Evolutionary conservation across 108 stramenopile species (phyloP).

Genomic region (Conticribra weissflogii): DNA sequence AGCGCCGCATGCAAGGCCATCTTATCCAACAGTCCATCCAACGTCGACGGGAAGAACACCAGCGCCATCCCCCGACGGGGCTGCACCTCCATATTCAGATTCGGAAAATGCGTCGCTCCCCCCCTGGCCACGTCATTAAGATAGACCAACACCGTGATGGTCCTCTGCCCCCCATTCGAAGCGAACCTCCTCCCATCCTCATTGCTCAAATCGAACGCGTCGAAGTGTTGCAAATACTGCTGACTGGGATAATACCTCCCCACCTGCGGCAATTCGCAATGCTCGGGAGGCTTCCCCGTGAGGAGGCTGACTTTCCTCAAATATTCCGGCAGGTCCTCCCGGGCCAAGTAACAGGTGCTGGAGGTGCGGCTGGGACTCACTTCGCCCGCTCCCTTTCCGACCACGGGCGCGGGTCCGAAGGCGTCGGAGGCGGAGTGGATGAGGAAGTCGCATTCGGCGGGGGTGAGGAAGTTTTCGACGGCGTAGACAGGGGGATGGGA

Average conservation of each 20-base stretch:
- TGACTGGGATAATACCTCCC: slow-evolving; percentile 85
- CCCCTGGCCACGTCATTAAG: slow-evolving; percentile 91
- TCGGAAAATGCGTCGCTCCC: slow-evolving; percentile 90
- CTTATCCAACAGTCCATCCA: slow-evolving; percentile 90
- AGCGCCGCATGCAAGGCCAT: slow-evolving; percentile 90
- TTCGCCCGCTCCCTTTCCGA: slow-evolving; percentile 79
- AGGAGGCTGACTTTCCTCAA: slow-evolving; percentile 75
- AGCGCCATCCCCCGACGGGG: slow-evolving; percentile 88
- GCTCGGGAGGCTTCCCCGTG: slow-evolving; percentile 84
- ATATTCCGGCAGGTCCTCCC: slow-evolving; percentile 84
- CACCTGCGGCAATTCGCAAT: slow-evolving; percentile 93
- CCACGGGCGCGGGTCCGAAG: slow-evolving; percentile 85
- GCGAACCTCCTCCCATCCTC: slow-evolving; percentile 86
- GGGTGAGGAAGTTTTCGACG: slow-evolving; percentile 80
- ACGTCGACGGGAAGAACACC: slow-evolving; percentile 95
- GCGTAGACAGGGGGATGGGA: slow-evolving; percentile 75
- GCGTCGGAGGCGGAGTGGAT: slow-evolving; percentile 68
- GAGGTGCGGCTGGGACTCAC: slow-evolving; percentile 80
- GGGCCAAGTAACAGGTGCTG: slow-evolving; percentile 82
- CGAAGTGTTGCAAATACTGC: slow-evolving; percentile 87
- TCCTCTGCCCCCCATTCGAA: slow-evolving; percentile 91
- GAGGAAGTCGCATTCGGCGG: slow-evolving; percentile 81
- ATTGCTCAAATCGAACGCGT: slow-evolving; percentile 88
- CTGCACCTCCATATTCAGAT: slow-evolving; percentile 75
- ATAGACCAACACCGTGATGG: slow-evolving; percentile 94